Evolutionary conservation across 108 stramenopile species (phyloP), one percentile per base, ranked within the genome.

Genomic region (Asterionellopsis glacialis): DNA sequence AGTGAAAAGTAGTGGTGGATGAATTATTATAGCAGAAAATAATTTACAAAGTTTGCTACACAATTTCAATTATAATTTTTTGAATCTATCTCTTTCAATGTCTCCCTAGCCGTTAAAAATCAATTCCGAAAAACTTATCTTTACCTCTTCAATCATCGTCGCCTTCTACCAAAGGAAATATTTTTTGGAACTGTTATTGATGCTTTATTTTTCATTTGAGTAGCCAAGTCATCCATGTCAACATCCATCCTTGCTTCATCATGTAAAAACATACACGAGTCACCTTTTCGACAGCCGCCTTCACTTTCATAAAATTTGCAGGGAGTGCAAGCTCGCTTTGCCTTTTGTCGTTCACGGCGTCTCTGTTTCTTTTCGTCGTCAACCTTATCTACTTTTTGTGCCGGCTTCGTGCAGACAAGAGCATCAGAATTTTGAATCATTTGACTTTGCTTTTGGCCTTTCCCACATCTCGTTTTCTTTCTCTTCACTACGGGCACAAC

Each of bases 141-240:
- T 5, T 33, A n/a, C 7, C 33, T 33, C 33, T 33, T 33, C 33
- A 33, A 33, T 33, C 33, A 53, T 53, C 52, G 52, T 15, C 24
- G 52, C 52, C 24, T 53, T 21, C 52, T 21, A 4, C 52, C 52
- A 53, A 53, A 53, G 1, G 52, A 53, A 24, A 53, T 53, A 15
- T 53, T 53, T 15, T 25, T 25, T 15, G 52, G 52, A 15, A 53
- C 9, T 15, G 52, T 6, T 25, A 53, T 24, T 25, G 52, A 24
- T 24, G 23, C 15, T 21, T 24, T 21, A 19, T 25, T 15, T 24
- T 53, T 24, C 52, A 24, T 15, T 53, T 24, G 24, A 19, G 24
- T 6, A 25, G 19, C 52, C 19, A 53, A 15, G 9, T 19, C 21
- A 19, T 48, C 21, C 47, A 16, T 21, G 9, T 48, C 47, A 9